These are phyloP conservation scores for Lyophyllum decastes DNA, from an alignment of 768 basidiomycete genomes.

Conservation along the genomic window DNA sequence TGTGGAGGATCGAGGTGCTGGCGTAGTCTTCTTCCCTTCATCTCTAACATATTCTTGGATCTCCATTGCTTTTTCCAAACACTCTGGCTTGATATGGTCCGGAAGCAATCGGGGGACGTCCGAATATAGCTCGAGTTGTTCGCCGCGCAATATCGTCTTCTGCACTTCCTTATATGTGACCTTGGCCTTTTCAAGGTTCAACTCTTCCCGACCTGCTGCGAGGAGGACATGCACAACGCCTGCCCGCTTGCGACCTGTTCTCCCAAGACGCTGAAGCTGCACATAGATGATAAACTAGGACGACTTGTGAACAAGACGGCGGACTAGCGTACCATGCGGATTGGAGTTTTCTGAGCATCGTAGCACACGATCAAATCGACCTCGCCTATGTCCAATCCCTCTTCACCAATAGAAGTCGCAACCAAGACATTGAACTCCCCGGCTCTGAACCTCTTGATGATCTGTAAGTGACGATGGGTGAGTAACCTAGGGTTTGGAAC, in stretches of 20 bases:
- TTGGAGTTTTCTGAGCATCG: constrained; percentile 94
- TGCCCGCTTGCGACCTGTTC: constrained; percentile 90
- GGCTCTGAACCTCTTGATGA: constrained; percentile 83
- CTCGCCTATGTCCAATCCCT: constrained; percentile 97
- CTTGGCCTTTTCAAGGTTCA: constrained; percentile 87
- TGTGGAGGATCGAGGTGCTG: constrained; percentile 28
- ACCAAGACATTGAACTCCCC: constrained; percentile 92
- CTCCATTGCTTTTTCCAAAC: constrained; percentile 80
- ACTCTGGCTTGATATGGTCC: constrained; percentile 70
- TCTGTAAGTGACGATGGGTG: constrained; percentile 41
- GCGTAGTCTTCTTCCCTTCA: constrained; percentile 35
- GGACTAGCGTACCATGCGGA: constrained; percentile 77
- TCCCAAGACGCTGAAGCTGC: constrained; percentile 93
- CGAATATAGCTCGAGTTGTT: constrained; percentile 87
- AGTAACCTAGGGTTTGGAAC: constrained; percentile 1
- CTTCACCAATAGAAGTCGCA: constrained; percentile 96
- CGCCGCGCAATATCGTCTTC: constrained; percentile 80
- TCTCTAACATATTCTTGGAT: constrained; percentile 72
- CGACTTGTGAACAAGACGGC: background rate
- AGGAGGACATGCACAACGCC: constrained; percentile 92
- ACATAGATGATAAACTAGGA: background rate
- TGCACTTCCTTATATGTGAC: constrained; percentile 88
- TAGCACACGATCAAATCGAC: constrained; percentile 96
- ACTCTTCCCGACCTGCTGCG: constrained; percentile 87
- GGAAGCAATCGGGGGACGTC: constrained; percentile 90